Percentiles rank a stretch among this genome's conserved stretches.
Conservation (phyloP, 805 yeast species). For the Ogataea corticis region DNA sequence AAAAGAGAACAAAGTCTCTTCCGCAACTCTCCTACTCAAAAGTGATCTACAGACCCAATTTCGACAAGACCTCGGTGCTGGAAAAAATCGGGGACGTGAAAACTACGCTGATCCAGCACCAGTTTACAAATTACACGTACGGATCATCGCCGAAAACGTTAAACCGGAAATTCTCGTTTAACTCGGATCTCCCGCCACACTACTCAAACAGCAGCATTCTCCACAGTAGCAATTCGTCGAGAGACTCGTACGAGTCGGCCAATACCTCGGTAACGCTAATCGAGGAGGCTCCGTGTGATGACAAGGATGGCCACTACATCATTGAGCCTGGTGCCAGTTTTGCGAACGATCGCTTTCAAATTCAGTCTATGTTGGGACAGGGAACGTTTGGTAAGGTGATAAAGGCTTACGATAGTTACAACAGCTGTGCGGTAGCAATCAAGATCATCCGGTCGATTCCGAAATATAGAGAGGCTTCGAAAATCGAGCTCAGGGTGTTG, state of each 20-base stretch:
- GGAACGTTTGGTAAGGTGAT: constrained; percentile 93
- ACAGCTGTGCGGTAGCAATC: constrained; percentile 73
- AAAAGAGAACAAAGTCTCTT: constrained; percentile 51
- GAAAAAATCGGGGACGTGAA: constrained; percentile 44
- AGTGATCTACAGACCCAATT: constrained; percentile 38
- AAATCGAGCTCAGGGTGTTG: constrained; percentile 84
- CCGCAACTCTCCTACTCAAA: constrained; percentile 55
- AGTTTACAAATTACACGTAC: constrained; percentile 31
- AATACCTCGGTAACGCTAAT: constrained; percentile 23
- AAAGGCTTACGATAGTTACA: constrained; percentile 69
- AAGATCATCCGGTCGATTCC: constrained; percentile 91
- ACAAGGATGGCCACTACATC: constrained; percentile 74
- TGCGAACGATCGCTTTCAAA: constrained; percentile 71
- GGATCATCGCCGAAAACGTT: constrained; percentile 12
- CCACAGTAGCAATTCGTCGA: constrained; percentile 21
- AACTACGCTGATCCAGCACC: constrained; percentile 36
- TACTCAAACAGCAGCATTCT: constrained; percentile 1
- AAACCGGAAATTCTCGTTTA: constrained; percentile 30
- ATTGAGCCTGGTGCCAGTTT: constrained; percentile 58
- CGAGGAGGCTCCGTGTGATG: constrained; percentile 47
- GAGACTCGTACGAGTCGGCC: constrained; percentile 23
- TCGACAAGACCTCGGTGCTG: constrained; percentile 35
- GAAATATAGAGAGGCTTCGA: constrained; percentile 93
- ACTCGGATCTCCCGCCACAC: constrained; percentile 16
- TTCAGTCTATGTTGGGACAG: constrained; percentile 74